Conservation (phyloP, 768 basidiomycete species). For the Trametes cinnabarina region DNA sequence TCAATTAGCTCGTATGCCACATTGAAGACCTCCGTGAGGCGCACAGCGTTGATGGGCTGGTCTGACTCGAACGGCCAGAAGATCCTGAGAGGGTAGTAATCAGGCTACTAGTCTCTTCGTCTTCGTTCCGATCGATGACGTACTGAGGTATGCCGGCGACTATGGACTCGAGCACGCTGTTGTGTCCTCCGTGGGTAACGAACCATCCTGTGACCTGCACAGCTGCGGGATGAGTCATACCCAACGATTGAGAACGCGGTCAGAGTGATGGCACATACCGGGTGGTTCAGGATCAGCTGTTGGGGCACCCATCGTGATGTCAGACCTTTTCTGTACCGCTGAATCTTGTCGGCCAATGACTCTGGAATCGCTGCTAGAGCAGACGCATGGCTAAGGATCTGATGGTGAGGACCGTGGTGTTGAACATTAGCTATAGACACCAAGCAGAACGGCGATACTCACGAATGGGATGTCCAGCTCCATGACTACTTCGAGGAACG, state of each 20-base stretch:
- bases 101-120: too few species aligned
- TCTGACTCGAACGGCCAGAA: conserved; percentile 28
- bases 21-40: conserved; percentile 20
- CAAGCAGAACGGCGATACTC: neutral
- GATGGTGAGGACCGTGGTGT: too few species aligned
- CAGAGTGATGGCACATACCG: neutral
- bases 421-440: too few species aligned
- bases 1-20: conserved; percentile 29
- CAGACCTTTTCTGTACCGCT: neutral
- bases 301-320: conserved; percentile 9
- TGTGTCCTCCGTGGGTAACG: conserved; percentile 27
- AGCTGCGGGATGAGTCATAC: neutral
- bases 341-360: too few species aligned
- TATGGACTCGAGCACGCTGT: conserved; percentile 25
- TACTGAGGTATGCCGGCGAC: conserved; percentile 22
- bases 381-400: too few species aligned
- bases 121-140: neutral
- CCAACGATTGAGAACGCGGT: too few species aligned
- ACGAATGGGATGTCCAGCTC: conserved; percentile 26
- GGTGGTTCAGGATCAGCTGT: conserved; percentile 12
- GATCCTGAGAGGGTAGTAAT: conserved; percentile 25
- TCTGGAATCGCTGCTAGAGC: too few species aligned
- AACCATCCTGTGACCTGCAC: conserved; percentile 16
- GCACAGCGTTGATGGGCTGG: conserved; percentile 25
- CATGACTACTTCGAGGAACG: conserved; percentile 24